These are phyloP conservation scores for Coemansia sp. DNA, from an alignment of 192 early-diverging fungal species.

Conservation along the genomic window DNA sequence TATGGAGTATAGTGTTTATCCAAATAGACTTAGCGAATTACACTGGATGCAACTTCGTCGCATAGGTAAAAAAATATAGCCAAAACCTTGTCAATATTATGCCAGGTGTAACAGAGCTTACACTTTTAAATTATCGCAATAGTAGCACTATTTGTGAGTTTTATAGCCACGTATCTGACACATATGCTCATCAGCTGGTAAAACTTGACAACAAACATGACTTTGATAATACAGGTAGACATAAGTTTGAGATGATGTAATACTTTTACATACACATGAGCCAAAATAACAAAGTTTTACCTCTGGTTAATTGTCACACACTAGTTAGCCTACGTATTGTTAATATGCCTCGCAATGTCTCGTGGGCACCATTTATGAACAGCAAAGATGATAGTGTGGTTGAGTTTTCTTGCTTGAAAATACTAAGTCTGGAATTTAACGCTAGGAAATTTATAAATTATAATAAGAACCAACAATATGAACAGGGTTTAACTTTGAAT, in stretches of 20 bases:
- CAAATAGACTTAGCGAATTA: neutral
- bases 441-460: neutral
- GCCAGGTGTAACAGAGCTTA: neutral
- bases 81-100: neutral
- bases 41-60: neutral
- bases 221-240: neutral
- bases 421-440: neutral
- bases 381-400: neutral
- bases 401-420: neutral
- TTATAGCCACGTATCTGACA: neutral
- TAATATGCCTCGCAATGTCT: neutral
- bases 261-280: neutral
- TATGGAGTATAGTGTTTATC: neutral
- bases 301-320: neutral
- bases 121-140: neutral
- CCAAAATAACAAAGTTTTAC: neutral
- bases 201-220: neutral
- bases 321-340: neutral
- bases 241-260: neutral
- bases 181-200: neutral
- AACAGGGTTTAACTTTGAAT: too few species aligned
- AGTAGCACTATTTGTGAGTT: neutral
- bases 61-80: neutral
- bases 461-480: neutral
- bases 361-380: neutral